phyloP scores from a whole-genome alignment of 768 basidiomycete genomes.

The Tricholoma sp. region DNA sequence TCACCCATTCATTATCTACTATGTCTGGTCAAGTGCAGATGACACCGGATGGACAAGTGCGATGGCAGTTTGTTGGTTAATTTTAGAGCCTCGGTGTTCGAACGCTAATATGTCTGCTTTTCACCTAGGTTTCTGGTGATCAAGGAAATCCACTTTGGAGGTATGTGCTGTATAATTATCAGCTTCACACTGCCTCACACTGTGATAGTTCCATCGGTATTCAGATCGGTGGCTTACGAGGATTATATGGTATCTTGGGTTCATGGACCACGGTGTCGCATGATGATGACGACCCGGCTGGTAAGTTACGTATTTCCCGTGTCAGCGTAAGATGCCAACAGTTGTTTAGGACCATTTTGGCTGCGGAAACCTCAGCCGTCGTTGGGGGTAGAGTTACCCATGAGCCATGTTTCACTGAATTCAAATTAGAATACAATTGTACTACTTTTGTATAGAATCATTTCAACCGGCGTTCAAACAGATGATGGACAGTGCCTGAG shows the following conservation, averaged over 20 bases:
- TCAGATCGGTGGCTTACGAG: slow-evolving; percentile 56
- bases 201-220: slow-evolving; percentile 51
- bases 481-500: slow-evolving; percentile 1
- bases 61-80: slow-evolving; percentile 58
- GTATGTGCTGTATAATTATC: slow-evolving; percentile 24
- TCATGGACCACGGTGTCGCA: slow-evolving; percentile 44
- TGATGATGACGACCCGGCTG: slow-evolving; percentile 39
- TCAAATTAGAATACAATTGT: background rate
- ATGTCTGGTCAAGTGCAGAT: slow-evolving; percentile 53
- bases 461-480: no score
- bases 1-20: slow-evolving; percentile 38
- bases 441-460: no score
- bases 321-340: background rate
- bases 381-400: slow-evolving; percentile 5
- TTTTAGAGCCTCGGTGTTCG: background rate
- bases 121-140: slow-evolving; percentile 44
- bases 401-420: slow-evolving; percentile 13
- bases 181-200: background rate
- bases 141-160: slow-evolving; percentile 51
- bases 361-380: slow-evolving; percentile 16
- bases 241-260: slow-evolving; percentile 54
- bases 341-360: slow-evolving; percentile 31
- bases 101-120: background rate
- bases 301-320: slow-evolving; percentile 20
- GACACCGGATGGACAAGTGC: slow-evolving; percentile 51